Base-by-base conservation (phyloP, 1,284 basidiomycete genomes). In the Neonothopanus nambi region DNA sequence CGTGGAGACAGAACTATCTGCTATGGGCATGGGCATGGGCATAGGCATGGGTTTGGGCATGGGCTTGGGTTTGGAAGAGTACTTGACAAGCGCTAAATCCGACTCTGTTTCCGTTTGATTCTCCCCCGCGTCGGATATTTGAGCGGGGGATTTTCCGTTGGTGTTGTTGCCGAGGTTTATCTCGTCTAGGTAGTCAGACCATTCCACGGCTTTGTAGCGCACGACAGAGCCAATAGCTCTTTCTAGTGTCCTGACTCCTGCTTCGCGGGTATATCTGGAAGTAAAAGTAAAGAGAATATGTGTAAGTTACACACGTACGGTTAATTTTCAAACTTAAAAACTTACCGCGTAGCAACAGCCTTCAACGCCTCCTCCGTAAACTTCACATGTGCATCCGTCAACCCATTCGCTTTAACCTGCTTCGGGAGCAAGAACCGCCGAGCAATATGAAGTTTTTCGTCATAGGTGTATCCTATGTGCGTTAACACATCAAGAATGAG, bases 191-290 rank as follows among this genome's bases (percentile, higher is more conserved):
- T 77, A 76, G 63, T 90, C 87, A 0, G 93, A 86, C 82, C 88
- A 96, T 63, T 97, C 88, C 15, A 95, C 93, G 0, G 91, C 93
- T 64, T 95, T 95, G 59, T 82, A 87, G 18, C 95, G 76, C 30
- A 91, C 90, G 17, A 98, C 83, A 17, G 87, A 83, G 8, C 91
- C 93, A 43, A 98, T 87, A 11, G 91, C 84, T 5, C 95, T 82
- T 66, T 98, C 95, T 11, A 98, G 79, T 24, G 85, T 87, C 26
- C 95, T 82, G n/a, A 98, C 95, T 26, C 95, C 95, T 0, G 95
- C 94, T 70, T 97, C 91, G 9, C 87, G 79, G 1, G 93, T 95
- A 65, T 94, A 95, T 18, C 52, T 54, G n/a, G 7, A 17, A 17
- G 8, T 24, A 36, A 43, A 6, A 37, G 15, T 41, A 12, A 44